Conservation (phyloP, 768 basidiomycete species). For the Tulasnella sp. region DNA sequence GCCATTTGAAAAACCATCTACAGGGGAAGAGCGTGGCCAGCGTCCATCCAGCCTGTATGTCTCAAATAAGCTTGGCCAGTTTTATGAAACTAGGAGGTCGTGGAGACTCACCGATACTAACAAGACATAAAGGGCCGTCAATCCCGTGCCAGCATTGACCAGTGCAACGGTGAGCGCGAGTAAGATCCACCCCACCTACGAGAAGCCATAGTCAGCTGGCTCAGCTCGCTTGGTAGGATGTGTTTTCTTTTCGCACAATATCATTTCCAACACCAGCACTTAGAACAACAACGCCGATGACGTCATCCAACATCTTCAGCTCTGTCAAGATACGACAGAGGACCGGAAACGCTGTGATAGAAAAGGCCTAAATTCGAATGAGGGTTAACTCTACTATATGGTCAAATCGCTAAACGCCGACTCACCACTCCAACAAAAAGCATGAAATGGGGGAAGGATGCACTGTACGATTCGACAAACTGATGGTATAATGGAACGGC, state of each 20-base stretch:
- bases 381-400: too few relatives aligned
- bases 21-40: slow-evolving; percentile 64
- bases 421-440: slow-evolving; percentile 77
- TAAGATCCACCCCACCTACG: slow-evolving; percentile 63
- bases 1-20: slow-evolving; percentile 50
- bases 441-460: slow-evolving; percentile 78
- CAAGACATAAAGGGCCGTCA: slow-evolving; percentile 79
- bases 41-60: slow-evolving; percentile 64
- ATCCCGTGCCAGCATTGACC: slow-evolving; percentile 75
- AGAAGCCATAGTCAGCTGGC: too few relatives aligned
- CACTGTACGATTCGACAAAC: slow-evolving; percentile 56
- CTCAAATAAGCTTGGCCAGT: too few relatives aligned
- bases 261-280: slow-evolving; percentile 88
- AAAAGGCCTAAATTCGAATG: slow-evolving; percentile 7
- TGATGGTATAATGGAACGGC: slow-evolving; percentile 57
- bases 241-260: too few relatives aligned
- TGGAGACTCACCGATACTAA: slow-evolving; percentile 46
- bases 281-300: slow-evolving; percentile 85
- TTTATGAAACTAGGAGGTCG: too few relatives aligned
- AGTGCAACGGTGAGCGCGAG: slow-evolving; percentile 87
- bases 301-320: slow-evolving; percentile 82
- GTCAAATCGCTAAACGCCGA: too few relatives aligned
- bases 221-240: too few relatives aligned
- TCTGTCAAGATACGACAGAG: slow-evolving; percentile 40
- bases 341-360: slow-evolving; percentile 39